Evolutionary conservation across 768 basidiomycete species (phyloP), one percentile per base, ranked within the genome.

Genomic region (Termitomyces sp.): DNA sequence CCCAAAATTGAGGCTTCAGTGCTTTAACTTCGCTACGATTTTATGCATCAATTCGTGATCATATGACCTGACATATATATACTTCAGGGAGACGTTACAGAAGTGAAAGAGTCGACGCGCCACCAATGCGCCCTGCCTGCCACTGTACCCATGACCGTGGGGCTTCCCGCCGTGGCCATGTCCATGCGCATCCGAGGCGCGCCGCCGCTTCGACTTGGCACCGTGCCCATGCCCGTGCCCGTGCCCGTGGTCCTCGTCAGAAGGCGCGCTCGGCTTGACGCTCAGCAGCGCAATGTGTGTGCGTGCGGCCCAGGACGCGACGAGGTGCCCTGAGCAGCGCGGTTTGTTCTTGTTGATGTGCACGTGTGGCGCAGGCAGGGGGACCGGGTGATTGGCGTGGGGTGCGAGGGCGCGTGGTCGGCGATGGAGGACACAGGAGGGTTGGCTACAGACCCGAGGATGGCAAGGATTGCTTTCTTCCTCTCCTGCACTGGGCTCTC

Each of bases 271-370:
- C 5, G 85, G 77, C 14, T 80, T 72, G 30, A 91, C 75, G 44
- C 84, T 79, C 38, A 91, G 66, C 7, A 85, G 70, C 1, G 78
- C 69, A 46, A 93, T 75, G 1, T 82, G 81, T 13, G 87, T 86
- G 36, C 80, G 81, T 1, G 75, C 69, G 9, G 88, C 91, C 91
- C 91, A 93, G 44, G 79, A 75, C 0, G 79, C 68, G 43, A 91
- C 84, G 35, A 91, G 74, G 3, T 77, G 70, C 4, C 91, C 90
- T 1, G 82, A 73, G 1, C 85, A 83, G 55, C 89, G 83, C 18
- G 81, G 79, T 65, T 91, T 89, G 62, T 83, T 79, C 63, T 83
- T 85, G 70, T 80, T 82, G 35, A 72, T 69, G 49, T 81, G 80
- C 48, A 76, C 69, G 41, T 77, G 77, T 4, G 85, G 87, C 0